These are phyloP conservation scores for Parsonsia alboflavescens DNA, from an alignment of 257 asterid species.

Conservation along the genomic window DNA sequence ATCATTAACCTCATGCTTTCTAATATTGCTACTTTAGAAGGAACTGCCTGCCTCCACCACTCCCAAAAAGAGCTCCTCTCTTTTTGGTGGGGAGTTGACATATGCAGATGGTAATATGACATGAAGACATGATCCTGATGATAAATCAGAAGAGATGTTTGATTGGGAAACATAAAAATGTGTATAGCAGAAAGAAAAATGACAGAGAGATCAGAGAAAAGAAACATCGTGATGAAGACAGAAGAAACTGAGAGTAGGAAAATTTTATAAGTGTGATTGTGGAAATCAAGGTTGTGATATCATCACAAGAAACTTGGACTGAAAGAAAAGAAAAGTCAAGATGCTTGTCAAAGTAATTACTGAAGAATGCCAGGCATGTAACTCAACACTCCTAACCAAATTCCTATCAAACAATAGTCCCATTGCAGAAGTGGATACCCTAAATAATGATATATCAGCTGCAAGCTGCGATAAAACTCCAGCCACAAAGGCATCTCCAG, in stretches of 20 bases:
- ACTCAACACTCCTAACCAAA: neutral
- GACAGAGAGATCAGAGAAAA: neutral
- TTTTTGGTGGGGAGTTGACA: neutral
- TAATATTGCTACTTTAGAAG: neutral
- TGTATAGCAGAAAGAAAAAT: neutral
- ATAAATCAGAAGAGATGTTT: neutral
- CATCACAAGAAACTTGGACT: neutral
- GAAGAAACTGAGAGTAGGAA: neutral
- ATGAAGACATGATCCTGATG: neutral
- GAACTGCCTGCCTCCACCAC: neutral
- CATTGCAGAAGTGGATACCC: slow-evolving; percentile 39
- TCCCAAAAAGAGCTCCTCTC: too few species aligned
- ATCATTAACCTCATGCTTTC: neutral
- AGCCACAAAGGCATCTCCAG: slow-evolving; percentile 99
- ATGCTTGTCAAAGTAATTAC: neutral
- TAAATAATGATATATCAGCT: slow-evolving; percentile 57
- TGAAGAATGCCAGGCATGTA: neutral
- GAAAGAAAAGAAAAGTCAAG: neutral
- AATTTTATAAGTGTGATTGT: neutral
- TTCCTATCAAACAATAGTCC: neutral
- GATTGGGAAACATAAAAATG: neutral
- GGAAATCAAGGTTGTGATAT: neutral
- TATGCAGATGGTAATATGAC: neutral
- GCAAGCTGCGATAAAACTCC: slow-evolving; percentile 82
- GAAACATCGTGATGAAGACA: neutral